Conservation (phyloP, 345 rosid species). For the Barbarea vulgaris region DNA sequence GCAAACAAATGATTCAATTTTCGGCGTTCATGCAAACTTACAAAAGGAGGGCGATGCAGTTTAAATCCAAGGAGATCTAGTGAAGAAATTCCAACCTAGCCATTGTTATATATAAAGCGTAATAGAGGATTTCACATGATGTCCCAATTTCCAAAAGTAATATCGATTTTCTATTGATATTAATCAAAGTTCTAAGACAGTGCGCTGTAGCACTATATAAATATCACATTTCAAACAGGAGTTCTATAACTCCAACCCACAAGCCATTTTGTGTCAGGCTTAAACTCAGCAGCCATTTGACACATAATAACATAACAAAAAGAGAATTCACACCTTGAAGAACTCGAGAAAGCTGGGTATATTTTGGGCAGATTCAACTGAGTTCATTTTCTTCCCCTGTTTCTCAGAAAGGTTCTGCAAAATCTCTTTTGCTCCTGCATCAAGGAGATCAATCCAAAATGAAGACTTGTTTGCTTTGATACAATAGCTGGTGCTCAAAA, state of each 20-base stretch:
- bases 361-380: conserved; percentile 78
- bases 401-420: conserved; percentile 81
- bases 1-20: conserved; percentile 12
- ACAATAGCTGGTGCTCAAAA: conserved; percentile 8
- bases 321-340: conserved; percentile 59
- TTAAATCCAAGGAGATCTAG: background rate
- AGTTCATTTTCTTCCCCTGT: conserved; percentile 86
- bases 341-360: conserved; percentile 77
- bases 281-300: conserved; percentile 7
- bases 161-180: background rate
- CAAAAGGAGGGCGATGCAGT: background rate
- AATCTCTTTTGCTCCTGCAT: conserved; percentile 85
- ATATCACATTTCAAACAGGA: conserved; percentile 4
- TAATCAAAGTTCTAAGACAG: background rate
- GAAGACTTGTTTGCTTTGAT: conserved; percentile 15
- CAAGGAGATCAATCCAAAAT: conserved; percentile 22
- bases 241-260: conserved; percentile 6
- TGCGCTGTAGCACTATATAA: background rate
- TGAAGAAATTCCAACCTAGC: background rate
- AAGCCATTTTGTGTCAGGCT: conserved; percentile 6
- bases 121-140: background rate
- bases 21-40: conserved; percentile 12
- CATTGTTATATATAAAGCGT: background rate
- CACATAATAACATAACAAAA: background rate
- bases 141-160: background rate